Conservation (phyloP, 1,284 basidiomycete genomes). For the Sanghuangporus baumii region DNA sequence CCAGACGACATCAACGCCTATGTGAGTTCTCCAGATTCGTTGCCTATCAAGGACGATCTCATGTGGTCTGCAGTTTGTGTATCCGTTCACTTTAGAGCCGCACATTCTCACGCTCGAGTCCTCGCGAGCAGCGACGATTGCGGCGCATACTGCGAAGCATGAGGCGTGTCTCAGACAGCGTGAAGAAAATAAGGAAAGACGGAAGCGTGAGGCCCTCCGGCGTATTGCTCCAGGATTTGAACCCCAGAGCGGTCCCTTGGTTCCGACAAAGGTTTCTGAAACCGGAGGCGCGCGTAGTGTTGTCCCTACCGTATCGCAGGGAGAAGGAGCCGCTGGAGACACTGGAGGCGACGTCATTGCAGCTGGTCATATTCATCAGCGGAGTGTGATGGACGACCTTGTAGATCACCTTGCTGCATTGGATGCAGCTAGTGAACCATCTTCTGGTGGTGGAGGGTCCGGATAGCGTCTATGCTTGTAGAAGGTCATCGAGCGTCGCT, state of each 20-base stretch:
- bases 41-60: neutral
- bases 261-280: slow-evolving; percentile 40
- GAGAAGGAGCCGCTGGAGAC: slow-evolving; percentile 12
- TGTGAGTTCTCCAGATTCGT: slow-evolving; percentile 40
- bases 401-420: slow-evolving; percentile 72
- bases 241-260: slow-evolving; percentile 47
- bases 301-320: slow-evolving; percentile 8
- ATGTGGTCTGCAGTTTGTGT: slow-evolving; percentile 66
- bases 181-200: slow-evolving; percentile 72
- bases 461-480: neutral
- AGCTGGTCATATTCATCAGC: slow-evolving; percentile 25
- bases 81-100: slow-evolving; percentile 87
- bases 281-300: slow-evolving; percentile 5
- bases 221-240: slow-evolving; percentile 74
- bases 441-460: neutral
- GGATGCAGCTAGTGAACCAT: slow-evolving; percentile 31
- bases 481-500: neutral
- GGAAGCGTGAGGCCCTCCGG: slow-evolving; percentile 69
- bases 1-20: slow-evolving; percentile 86
- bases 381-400: slow-evolving; percentile 75
- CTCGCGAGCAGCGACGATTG: slow-evolving; percentile 59
- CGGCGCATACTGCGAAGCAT: slow-evolving; percentile 58
- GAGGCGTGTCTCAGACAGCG: slow-evolving; percentile 65
- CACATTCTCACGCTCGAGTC: slow-evolving; percentile 74
- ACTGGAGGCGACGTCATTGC: neutral